phyloP scores from a whole-genome alignment of 306 rosid species.

The Begonia peltatifolia region DNA sequence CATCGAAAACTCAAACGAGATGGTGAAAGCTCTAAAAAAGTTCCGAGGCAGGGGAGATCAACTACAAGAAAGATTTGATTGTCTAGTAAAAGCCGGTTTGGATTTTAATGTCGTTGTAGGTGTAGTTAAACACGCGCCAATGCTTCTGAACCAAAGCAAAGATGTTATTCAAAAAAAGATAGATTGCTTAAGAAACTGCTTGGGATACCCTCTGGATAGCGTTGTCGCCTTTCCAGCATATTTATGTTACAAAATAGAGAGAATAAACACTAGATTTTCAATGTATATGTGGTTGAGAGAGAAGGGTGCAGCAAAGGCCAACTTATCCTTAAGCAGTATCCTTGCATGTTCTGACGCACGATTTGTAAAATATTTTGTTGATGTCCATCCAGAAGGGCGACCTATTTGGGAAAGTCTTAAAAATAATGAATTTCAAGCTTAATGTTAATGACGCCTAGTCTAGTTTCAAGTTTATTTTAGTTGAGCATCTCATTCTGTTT shows the following conservation, averaged over 20 bases:
- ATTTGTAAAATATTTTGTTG: slow-evolving; percentile 46
- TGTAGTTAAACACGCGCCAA: slow-evolving; percentile 46
- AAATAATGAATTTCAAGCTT: neutral
- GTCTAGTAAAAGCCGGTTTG: slow-evolving; percentile 71
- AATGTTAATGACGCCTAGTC: too few species aligned
- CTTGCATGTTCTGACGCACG: slow-evolving; percentile 38
- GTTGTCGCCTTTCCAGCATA: slow-evolving; percentile 46
- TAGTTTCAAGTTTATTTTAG: too few species aligned
- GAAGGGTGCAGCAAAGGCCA: slow-evolving; percentile 36
- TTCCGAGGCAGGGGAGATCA: slow-evolving; percentile 71
- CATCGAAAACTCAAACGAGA: slow-evolving; percentile 70
- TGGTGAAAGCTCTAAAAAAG: slow-evolving; percentile 43
- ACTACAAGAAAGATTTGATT: slow-evolving; percentile 75
- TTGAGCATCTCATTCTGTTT: too few species aligned
- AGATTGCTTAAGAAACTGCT: slow-evolving; percentile 25
- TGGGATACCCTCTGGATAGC: slow-evolving; percentile 51
- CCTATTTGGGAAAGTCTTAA: slow-evolving; percentile 36
- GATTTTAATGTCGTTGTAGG: slow-evolving; percentile 31
- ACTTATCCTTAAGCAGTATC: slow-evolving; percentile 41
- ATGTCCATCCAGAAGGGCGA: slow-evolving; percentile 63
- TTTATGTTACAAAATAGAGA: slow-evolving; percentile 42
- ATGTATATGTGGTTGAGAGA: slow-evolving; percentile 60
- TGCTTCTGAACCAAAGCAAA: slow-evolving; percentile 45
- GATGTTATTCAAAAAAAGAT: slow-evolving; percentile 42
- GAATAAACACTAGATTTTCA: slow-evolving; percentile 38